Conservation (phyloP, 768 basidiomycete species). For the Lactarius vividus region DNA sequence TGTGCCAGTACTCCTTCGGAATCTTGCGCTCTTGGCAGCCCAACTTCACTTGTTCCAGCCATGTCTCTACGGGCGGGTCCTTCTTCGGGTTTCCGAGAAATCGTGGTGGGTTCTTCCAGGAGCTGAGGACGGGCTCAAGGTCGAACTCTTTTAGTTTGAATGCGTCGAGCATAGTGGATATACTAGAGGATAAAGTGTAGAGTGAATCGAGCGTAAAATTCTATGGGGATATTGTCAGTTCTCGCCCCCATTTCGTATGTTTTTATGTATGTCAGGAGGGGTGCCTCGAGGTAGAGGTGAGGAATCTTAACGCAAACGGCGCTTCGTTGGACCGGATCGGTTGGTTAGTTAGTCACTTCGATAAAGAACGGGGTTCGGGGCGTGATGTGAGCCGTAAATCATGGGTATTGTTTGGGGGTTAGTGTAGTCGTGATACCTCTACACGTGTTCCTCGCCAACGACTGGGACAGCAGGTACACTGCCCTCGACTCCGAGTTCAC, state of each 20-base stretch:
- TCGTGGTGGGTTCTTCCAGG: conserved; percentile 64
- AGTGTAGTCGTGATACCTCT: neutral
- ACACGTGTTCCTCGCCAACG: conserved; percentile 18
- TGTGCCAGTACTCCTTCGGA: conserved; percentile 81
- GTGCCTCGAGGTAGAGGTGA: conserved; percentile 22
- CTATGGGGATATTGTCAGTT: conserved; percentile 14
- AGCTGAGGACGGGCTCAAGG: conserved; percentile 61
- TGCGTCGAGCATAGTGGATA: conserved; percentile 52
- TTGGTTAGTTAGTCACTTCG: neutral
- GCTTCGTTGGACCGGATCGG: conserved; percentile 5
- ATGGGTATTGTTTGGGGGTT: conserved; percentile 10
- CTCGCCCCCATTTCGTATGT: neutral
- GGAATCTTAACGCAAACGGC: conserved; percentile 8
- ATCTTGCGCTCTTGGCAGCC: conserved; percentile 71
- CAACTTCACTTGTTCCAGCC: conserved; percentile 67
- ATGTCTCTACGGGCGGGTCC: conserved; percentile 66
- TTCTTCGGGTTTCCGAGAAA: conserved; percentile 70
- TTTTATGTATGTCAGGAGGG: conserved; percentile 15
- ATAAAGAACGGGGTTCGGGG: conserved; percentile 17
- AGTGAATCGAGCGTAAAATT: neutral
- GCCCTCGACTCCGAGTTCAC: conserved; percentile 17
- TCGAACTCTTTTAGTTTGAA: conserved; percentile 81
- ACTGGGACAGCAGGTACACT: conserved; percentile 11
- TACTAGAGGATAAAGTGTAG: neutral
- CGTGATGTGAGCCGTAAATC: conserved; percentile 16